Evolutionary conservation across 495 filamentous ascomycete genomes (phyloP).

Genomic region (Penicillium ochrochloron): DNA sequence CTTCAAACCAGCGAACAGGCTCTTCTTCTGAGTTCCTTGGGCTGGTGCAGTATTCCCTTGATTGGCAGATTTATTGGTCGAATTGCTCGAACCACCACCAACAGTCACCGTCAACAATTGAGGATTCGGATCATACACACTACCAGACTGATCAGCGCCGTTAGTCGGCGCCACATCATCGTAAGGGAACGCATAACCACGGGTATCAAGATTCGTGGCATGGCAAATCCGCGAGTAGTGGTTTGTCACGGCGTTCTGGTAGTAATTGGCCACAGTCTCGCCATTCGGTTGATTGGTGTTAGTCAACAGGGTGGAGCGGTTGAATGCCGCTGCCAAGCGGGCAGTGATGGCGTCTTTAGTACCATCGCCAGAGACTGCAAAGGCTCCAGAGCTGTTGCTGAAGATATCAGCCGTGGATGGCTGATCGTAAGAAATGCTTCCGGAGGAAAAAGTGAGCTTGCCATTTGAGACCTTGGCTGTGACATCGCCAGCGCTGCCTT

Average conservation of each 20-base stretch:
- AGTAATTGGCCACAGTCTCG: conserved; percentile 53
- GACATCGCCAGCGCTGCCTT: conserved; percentile 56
- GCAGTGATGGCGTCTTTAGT: conserved; percentile 62
- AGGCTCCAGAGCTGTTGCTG: conserved; percentile 71
- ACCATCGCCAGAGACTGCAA: conserved; percentile 54
- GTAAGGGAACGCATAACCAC: conserved; percentile 79
- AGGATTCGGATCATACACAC: conserved; percentile 62
- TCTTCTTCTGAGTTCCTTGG: conserved; percentile 12
- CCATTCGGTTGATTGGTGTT: conserved; percentile 55
- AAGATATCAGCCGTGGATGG: conserved; percentile 70
- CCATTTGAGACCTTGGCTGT: conserved; percentile 55
- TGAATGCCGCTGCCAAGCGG: conserved; percentile 69
- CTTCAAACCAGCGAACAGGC: conserved; percentile 16
- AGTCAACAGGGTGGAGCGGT: conserved; percentile 64
- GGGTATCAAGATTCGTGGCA: conserved; percentile 59
- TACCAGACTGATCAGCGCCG: conserved; percentile 64
- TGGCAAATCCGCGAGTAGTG: conserved; percentile 74
- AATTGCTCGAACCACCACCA: conserved; percentile 51
- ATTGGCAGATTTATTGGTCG: conserved; percentile 9
- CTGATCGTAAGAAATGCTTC: conserved; percentile 55
- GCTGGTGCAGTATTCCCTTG: neutral
- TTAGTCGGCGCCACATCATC: conserved; percentile 70
- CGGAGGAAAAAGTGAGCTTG: conserved; percentile 53
- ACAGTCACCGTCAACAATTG: conserved; percentile 63
- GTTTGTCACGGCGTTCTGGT: conserved; percentile 63